These are phyloP conservation scores for Endotrypanum monterogeii DNA, from an alignment of 208 protist species.

Conservation along the genomic window DNA sequence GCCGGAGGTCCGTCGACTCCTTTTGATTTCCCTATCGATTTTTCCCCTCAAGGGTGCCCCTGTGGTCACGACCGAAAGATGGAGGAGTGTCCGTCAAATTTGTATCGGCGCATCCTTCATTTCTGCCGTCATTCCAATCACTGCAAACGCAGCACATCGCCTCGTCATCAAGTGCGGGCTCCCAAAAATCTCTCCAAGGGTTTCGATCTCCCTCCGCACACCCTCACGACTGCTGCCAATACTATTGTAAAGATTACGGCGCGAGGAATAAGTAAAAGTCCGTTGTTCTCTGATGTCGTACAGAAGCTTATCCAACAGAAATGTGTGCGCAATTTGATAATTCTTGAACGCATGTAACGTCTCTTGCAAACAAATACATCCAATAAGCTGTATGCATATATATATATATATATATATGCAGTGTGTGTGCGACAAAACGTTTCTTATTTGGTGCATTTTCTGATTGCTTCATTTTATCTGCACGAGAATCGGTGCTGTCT, in stretches of 20 bases:
- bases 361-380: too few species aligned
- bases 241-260: neutral
- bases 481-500: too few species aligned
- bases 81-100: neutral
- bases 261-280: neutral
- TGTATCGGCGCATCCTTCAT: neutral
- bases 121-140: neutral
- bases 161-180: slow-evolving; percentile 3
- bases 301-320: slow-evolving; percentile 9
- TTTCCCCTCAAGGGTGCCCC: neutral
- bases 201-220: neutral
- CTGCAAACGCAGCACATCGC: neutral
- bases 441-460: too few species aligned
- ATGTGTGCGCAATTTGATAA: slow-evolving; percentile 25
- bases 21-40: slow-evolving; percentile 3
- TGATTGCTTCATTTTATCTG: too few species aligned
- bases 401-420: too few species aligned
- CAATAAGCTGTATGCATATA: too few species aligned
- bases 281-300: slow-evolving; percentile 11
- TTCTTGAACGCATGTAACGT: too few species aligned
- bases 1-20: neutral
- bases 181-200: slow-evolving; percentile 1
- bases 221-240: neutral
- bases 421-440: too few species aligned
- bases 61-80: neutral